Base-by-base conservation (phyloP, 2,329 filamentous ascomycete species). In the Zarea fungicola region DNA sequence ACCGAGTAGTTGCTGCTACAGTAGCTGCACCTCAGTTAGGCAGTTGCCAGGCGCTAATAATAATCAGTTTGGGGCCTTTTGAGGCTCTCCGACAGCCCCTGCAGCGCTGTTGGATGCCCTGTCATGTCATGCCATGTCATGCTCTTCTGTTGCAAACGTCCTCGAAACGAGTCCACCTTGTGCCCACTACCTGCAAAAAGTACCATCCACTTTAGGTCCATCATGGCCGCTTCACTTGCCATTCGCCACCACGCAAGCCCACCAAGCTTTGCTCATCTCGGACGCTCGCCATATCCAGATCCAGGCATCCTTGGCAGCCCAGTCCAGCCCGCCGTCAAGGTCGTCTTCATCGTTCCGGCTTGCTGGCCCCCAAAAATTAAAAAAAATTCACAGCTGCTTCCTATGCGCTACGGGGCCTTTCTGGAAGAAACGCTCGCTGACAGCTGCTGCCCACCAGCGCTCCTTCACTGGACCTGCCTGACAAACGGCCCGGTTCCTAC, bases 211-310 rank as follows among this genome's bases (percentile, higher is more conserved):
- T n/a, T 21, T 28, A 29, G 7, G 26, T 13, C 7, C 7, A 13
- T 29, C 14, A 35, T 22, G 21, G 25, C 19, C 26, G 10, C 29
- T 26, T 21, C 18, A 16, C 32, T 21, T 35, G 14, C 23, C 22
- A 9, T 35, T 26, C 21, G 29, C 26, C 43, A 39, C 19, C 29
- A 44, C 16, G 13, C 39, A 13, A 28, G 19, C 23, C 26, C 16
- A 31, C 25, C 32, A 21, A 23, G 16, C 43, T 31, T 46, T 43
- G 18, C 8, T 25, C 34, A 46, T 46, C 43, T 46, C 43, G 43
- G 43, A 22, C 43, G 32, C 32, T 46, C 43, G 43, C 34, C 43
- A 37, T 39, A n/a, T 23, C 35, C 43, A 46, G 43, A 46, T 46
- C 43, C 43, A 46, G 43, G 43, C 14, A 37, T 46, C 34, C 43